Base-by-base conservation (phyloP, 176 grass and related monocot genomes). In the Paspalum notatum region DNA sequence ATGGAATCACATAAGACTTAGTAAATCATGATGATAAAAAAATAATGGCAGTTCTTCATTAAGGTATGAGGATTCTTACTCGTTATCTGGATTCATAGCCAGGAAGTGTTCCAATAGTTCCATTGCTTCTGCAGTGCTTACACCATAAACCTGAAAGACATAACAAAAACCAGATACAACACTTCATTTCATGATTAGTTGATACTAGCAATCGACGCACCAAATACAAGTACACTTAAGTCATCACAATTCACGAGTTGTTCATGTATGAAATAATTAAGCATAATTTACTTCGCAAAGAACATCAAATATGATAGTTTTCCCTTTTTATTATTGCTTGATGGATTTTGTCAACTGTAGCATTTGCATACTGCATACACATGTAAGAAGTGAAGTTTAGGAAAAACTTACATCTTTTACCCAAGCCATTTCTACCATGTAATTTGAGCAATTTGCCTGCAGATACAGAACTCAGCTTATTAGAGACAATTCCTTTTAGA, bases 351-450 rank as follows among this genome's bases (percentile, higher is more conserved):
- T 48, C 7, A 45, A 54, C 55, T n/a, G 12, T 11, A 37, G 41
- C 60, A 83, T 53, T 43, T 5, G 0, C 21, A 51, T 70, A 48
- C 15, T 14, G 12, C 24, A 48, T 13, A 52, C 26, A 78, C 7
- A 79, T 54, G 47, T 38, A 60, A 62, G 67, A 6, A 66, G 5
- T 80, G 11, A 24, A 66, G 69, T 18, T 58, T 12, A 77, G 57
- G 62, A 74, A 75, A 78, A n/a, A 91, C 97, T 88, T 88, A 93
- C 97, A 61, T 86, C 91, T 90, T 99, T 93, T 76, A 85, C 86
- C 92, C 84, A 93, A 65, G 82, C 90, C 96, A 99, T 99, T 91
- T 99, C 92, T 47, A 99, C 90, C 90, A 88, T 96, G 55, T 96
- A 99, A 70, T 86, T 93, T 71, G 93, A 91, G 56, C 86, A 91